Evolutionary conservation across 805 yeast genomes (phyloP).

Genomic region (Grigorovia yakushimaensis): DNA sequence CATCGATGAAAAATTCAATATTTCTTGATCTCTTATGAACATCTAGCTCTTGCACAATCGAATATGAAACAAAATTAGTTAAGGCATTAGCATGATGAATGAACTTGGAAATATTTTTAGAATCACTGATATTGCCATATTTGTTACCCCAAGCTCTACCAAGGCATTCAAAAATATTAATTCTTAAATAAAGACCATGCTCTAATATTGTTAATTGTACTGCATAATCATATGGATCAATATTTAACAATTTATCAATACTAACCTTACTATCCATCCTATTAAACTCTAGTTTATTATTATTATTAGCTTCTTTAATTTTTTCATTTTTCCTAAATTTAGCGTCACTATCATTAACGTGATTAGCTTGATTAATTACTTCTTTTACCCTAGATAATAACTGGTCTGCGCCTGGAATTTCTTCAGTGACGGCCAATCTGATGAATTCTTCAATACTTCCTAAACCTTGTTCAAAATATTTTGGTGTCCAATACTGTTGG

Average conservation of each 20-base stretch:
- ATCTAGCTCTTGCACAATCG: slow-evolving; percentile 59
- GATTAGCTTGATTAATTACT: slow-evolving; percentile 23
- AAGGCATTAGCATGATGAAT: slow-evolving; percentile 68
- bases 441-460: slow-evolving; percentile 34
- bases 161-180: slow-evolving; percentile 63
- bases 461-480: slow-evolving; percentile 42
- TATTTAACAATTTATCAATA: slow-evolving; percentile 42
- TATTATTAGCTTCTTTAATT: not conserved
- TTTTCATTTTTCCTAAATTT: not conserved
- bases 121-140: slow-evolving; percentile 46
- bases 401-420: slow-evolving; percentile 36
- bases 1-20: slow-evolving; percentile 63
- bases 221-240: slow-evolving; percentile 70
- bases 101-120: slow-evolving; percentile 49
- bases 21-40: slow-evolving; percentile 55
- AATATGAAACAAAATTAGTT: slow-evolving; percentile 72
- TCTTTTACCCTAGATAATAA: slow-evolving; percentile 32
- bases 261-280: not conserved
- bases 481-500: slow-evolving; percentile 59
- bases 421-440: slow-evolving; percentile 31
- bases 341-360: slow-evolving; percentile 47
- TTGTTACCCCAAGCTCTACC: slow-evolving; percentile 68
- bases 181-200: slow-evolving; percentile 54
- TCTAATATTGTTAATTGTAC: slow-evolving; percentile 78
- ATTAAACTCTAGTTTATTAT: not conserved